A percentile compares a stretch with the other conserved stretches of the same genome.
Evolutionary conservation across 805 yeast genomes (phyloP).

Genomic region (Metschnikowia dekortorum): DNA sequence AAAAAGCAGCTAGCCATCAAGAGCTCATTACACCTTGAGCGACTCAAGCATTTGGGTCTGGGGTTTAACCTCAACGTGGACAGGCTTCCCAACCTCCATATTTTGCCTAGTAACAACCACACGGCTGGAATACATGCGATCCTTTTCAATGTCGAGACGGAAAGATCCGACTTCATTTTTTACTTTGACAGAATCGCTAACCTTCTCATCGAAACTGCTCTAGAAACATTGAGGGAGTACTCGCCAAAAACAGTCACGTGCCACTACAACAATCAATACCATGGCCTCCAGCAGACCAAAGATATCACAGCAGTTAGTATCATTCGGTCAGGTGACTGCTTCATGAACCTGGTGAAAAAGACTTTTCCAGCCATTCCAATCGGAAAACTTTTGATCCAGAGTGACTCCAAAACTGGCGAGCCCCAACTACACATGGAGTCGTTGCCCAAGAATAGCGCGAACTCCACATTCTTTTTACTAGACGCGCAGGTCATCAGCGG

Average conservation of each 20-base stretch:
- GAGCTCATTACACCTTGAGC: conserved; percentile 62
- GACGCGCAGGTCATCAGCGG: conserved; percentile 91
- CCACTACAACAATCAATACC: conserved; percentile 15
- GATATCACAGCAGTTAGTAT: conserved; percentile 70
- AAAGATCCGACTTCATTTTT: conserved; percentile 76
- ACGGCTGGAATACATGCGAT: conserved; percentile 68
- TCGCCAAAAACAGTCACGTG: conserved; percentile 28
- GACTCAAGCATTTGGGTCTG: conserved; percentile 55
- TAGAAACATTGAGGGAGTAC: conserved; percentile 48
- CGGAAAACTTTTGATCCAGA: conserved; percentile 83
- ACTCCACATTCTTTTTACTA: conserved; percentile 56
- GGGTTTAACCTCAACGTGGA: conserved; percentile 28
- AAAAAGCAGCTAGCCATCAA: conserved; percentile 63
- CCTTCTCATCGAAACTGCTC: conserved; percentile 61
- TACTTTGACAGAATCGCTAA: conserved; percentile 81
- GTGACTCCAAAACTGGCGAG: conserved; percentile 87
- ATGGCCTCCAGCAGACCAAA: conserved; percentile 44
- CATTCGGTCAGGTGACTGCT: conserved; percentile 90
- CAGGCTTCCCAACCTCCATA: conserved; percentile 27
- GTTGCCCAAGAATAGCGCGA: conserved; percentile 45
- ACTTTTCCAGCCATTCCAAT: conserved; percentile 73
- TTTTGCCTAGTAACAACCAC: conserved; percentile 57
- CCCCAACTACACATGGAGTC: conserved; percentile 85
- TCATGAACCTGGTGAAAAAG: conserved; percentile 70
- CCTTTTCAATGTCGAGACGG: conserved; percentile 50